Percentiles rank a stretch among this genome's conserved stretches.
These are phyloP conservation scores for Xylaria flabelliformis DNA, from an alignment of 495 filamentous ascomycete genomes.

Conservation along the genomic window DNA sequence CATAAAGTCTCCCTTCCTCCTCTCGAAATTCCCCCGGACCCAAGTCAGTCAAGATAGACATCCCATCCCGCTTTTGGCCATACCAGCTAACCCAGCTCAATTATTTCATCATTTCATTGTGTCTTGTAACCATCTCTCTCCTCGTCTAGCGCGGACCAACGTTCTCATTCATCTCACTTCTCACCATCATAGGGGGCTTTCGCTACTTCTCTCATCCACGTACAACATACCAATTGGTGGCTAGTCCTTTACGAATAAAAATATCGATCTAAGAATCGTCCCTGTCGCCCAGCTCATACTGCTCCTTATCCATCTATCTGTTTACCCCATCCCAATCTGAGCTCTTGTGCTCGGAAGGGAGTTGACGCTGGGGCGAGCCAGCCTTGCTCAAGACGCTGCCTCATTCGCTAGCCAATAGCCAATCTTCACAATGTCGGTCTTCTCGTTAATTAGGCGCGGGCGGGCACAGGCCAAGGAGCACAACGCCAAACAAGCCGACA, in stretches of 20 bases:
- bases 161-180: not conserved
- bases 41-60: not conserved
- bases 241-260: not conserved
- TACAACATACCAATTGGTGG: not conserved
- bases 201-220: not conserved
- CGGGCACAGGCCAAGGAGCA: constrained; percentile 59
- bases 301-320: not conserved
- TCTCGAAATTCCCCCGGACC: not conserved
- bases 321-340: not conserved
- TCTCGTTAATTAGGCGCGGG: constrained; percentile 55
- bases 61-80: not conserved
- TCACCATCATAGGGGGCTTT: not conserved
- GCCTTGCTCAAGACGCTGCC: constrained; percentile 1
- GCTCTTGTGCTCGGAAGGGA: not conserved
- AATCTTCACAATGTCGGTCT: constrained; percentile 55
- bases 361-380: constrained; percentile 1
- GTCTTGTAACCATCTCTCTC: not conserved
- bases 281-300: not conserved
- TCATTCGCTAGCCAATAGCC: not conserved
- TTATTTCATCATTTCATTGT: not conserved
- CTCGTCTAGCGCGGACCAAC: not conserved
- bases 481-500: constrained; percentile 51
- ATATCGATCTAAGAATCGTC: not conserved
- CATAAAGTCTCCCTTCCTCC: constrained; percentile 1
- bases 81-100: not conserved